These are phyloP conservation scores for Coriaria nepalensis DNA, from an alignment of 306 rosid genomes.

Conservation along the genomic window DNA sequence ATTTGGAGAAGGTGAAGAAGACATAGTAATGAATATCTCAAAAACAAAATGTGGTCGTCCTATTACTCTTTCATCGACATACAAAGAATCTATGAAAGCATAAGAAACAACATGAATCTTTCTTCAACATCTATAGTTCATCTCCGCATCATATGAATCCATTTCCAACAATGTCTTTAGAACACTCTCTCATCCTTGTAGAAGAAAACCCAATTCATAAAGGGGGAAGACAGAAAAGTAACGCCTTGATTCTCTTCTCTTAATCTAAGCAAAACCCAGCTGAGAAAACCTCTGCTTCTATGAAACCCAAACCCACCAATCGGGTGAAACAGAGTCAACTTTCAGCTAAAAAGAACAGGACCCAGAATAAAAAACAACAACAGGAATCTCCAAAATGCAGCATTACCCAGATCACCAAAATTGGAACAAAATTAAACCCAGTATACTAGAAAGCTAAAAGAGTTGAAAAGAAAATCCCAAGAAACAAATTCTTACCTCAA, in stretches of 20 bases:
- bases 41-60: constrained; percentile 14
- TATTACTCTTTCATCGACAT: constrained; percentile 20
- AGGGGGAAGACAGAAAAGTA: neutral
- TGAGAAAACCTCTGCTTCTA: no score
- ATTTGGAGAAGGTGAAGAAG: constrained; percentile 57
- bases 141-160: neutral
- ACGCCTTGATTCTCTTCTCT: no score
- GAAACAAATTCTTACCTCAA: constrained; percentile 18
- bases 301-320: constrained; percentile 2
- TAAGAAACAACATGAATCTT: neutral
- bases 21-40: neutral
- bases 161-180: no score
- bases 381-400: constrained; percentile 19
- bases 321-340: constrained; percentile 18
- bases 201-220: neutral
- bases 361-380: constrained; percentile 11
- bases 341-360: constrained; percentile 12
- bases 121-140: constrained; percentile 10
- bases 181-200: no score
- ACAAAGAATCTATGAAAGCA: neutral
- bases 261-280: no score
- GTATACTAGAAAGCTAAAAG: constrained; percentile 6
- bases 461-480: neutral
- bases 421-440: constrained; percentile 9
- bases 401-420: constrained; percentile 32